Conservation (phyloP, 345 rosid genomes). For the Eutrema yunnanense region DNA sequence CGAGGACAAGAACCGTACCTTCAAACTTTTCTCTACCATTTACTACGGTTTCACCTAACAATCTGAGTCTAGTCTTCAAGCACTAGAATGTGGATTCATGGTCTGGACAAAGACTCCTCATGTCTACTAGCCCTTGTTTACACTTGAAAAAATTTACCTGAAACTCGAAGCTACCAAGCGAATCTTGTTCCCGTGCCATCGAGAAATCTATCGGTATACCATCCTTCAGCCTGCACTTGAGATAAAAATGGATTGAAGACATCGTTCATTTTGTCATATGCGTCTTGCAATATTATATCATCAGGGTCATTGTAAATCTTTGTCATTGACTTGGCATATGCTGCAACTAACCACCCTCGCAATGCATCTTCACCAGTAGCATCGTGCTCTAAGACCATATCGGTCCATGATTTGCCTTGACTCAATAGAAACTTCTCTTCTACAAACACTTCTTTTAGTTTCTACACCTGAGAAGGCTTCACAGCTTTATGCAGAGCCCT, state of each 20-base stretch:
- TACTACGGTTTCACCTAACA: constrained; percentile 24
- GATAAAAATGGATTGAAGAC: constrained; percentile 47
- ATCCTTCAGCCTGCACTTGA: constrained; percentile 74
- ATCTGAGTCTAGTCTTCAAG: constrained; percentile 3
- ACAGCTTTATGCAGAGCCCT: constrained; percentile 53
- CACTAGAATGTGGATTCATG: constrained; percentile 6
- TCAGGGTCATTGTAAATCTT: constrained; percentile 31
- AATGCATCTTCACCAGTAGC: constrained; percentile 88
- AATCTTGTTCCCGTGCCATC: constrained; percentile 84
- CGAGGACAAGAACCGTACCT: constrained; percentile 29
- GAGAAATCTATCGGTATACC: constrained; percentile 88
- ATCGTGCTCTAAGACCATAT: constrained; percentile 72
- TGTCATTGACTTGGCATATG: constrained; percentile 45
- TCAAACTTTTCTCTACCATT: neutral
- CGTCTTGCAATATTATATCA: constrained; percentile 40
- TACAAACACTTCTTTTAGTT: constrained; percentile 52
- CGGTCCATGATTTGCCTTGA: constrained; percentile 46
- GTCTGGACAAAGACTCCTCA: constrained; percentile 11
- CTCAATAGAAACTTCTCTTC: constrained; percentile 72
- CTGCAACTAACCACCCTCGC: constrained; percentile 96
- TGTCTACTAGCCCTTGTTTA: neutral
- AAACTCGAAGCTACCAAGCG: constrained; percentile 37
- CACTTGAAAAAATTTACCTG: neutral
- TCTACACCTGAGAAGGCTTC: constrained; percentile 59
- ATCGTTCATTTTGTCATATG: constrained; percentile 57